Percentiles rank a stretch among this genome's conserved stretches.
phyloP scores from a whole-genome alignment of 768 basidiomycete genomes.

The Tulasnella sp. region DNA sequence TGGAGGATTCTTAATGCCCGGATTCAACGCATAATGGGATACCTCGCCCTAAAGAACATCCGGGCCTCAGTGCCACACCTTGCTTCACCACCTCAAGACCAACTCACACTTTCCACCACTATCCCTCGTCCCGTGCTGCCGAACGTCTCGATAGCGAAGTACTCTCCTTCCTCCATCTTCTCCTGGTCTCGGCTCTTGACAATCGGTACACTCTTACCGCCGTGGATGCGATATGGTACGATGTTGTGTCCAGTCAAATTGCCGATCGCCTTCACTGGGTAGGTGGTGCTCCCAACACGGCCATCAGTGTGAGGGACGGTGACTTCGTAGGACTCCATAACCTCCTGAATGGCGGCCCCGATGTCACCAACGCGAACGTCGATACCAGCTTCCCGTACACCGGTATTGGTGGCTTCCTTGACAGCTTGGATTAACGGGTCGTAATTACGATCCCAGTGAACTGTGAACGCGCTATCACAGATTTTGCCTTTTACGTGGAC shows the following conservation, averaged over 20 bases:
- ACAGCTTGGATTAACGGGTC: constrained; percentile 89
- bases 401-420: constrained; percentile 91
- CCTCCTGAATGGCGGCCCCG: constrained; percentile 91
- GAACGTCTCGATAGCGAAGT: constrained; percentile 99
- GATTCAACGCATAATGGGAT: constrained; percentile 85
- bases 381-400: constrained; percentile 90
- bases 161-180: constrained; percentile 99
- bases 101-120: constrained; percentile 75
- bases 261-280: constrained; percentile 92
- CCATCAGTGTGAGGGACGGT: constrained; percentile 46
- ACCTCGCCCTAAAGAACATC: constrained; percentile 69
- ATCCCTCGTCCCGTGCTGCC: constrained; percentile 93
- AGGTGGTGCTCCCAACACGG: constrained; percentile 70
- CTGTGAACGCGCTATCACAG: constrained; percentile 92
- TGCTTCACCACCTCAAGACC: background rate
- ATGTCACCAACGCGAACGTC: constrained; percentile 93
- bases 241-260: constrained; percentile 97
- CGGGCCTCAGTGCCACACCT: constrained; percentile 14
- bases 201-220: constrained; percentile 84
- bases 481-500: constrained; percentile 98
- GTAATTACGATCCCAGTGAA: constrained; percentile 80
- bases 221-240: constrained; percentile 88
- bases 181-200: constrained; percentile 88
- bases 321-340: constrained; percentile 99
- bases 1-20: constrained; percentile 53